phyloP scores from a whole-genome alignment of 805 yeast species.

The Kluyveromyces aestuarii region DNA sequence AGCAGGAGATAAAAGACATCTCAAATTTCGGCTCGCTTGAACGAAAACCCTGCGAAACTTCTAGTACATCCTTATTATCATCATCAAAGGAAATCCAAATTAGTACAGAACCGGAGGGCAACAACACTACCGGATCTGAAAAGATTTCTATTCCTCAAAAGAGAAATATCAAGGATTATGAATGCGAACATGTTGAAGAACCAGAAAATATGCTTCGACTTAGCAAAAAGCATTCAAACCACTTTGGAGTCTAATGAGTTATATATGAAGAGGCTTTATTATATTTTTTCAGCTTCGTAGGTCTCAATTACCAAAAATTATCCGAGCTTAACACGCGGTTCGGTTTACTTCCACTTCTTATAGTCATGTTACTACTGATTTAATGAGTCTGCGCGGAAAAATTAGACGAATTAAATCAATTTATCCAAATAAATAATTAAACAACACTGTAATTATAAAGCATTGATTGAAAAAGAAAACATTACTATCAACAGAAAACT shows the following conservation, averaged over 20 bases:
- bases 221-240: neutral
- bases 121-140: neutral
- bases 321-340: neutral
- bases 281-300: too few species aligned
- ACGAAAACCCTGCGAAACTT: too few species aligned
- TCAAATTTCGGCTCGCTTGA: neutral
- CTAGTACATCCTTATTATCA: neutral
- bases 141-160: neutral
- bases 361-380: neutral
- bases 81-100: neutral
- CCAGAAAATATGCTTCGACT: neutral
- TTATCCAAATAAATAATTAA: neutral
- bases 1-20: neutral
- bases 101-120: neutral
- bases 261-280: too few species aligned
- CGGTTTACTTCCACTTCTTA: neutral
- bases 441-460: neutral
- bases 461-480: too few species aligned
- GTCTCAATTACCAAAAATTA: neutral
- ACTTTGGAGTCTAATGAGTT: neutral
- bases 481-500: too few species aligned
- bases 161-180: conserved; percentile 2
- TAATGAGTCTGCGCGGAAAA: neutral
- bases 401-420: neutral
- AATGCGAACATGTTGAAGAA: neutral